Base-by-base conservation (phyloP, 495 filamentous ascomycete genomes). In the Usnea hakonensis region DNA sequence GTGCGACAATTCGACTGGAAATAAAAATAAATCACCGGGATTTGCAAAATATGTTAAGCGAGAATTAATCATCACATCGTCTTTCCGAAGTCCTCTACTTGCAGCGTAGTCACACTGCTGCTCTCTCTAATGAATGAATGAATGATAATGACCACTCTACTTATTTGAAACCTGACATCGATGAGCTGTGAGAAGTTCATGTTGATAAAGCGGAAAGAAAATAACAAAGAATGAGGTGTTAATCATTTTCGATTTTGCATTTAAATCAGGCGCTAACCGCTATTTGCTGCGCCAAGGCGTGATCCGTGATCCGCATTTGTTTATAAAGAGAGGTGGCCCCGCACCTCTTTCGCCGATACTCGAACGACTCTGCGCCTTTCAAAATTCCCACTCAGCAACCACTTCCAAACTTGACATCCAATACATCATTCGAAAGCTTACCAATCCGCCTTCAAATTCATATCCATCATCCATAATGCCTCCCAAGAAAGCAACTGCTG, bases 401-500 rank as follows among this genome's bases (percentile, higher is more conserved):
- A 53, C 35, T 56, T 68, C 48, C 21, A 33, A 60, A 35, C 36
- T 41, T 32, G 23, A 54, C 58, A 53, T 70, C 55, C 64, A 59
- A 53, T 41, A 61, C 59, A 60, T 62, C 62, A 44, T 69, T 69
- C 55, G 44, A 71, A 63, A 65, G 58, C 55, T 67, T 62, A 60
- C 67, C 62, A 54, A 65, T 58, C 41, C 61, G 62, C 41, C 62
- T 61, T 64, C 61, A 21, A 63, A 69, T 63, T 57, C 64, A 58
- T 57, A 66, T 48, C 55, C 55, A 58, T 62, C 68, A 62, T 59
- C 36, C 57, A 68, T 52, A 53, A 83, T 82, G 80, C 74, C 77
- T 76, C 73, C 82, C 57, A 84, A 83, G 80, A 80, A 83, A 75
- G 76, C 76, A 63, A 69, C 73, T 33, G 57, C 70, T 33, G 67